Evolutionary conservation across 257 asterid species (phyloP).

Genomic region (Jaltomata sinuosa): DNA sequence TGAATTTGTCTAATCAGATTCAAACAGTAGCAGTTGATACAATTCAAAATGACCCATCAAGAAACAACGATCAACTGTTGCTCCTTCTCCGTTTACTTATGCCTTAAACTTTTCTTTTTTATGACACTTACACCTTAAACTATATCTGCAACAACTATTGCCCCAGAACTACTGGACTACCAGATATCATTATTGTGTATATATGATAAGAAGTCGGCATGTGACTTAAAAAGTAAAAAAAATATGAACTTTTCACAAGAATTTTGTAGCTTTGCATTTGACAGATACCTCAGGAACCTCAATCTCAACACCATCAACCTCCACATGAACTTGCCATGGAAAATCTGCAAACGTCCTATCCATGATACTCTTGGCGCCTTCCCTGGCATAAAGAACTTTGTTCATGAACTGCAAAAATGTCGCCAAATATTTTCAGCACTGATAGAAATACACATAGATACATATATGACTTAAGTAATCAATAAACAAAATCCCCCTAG

Average conservation of each 20-base stretch:
- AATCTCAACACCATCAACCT: conserved; percentile 88
- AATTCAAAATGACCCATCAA: background rate
- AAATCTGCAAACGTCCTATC: conserved; percentile 87
- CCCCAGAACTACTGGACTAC: background rate
- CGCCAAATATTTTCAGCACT: background rate
- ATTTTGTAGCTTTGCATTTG: background rate
- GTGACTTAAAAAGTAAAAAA: background rate
- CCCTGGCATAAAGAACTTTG: conserved; percentile 97
- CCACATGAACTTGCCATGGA: conserved; percentile 90
- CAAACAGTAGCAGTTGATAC: background rate
- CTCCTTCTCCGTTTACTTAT: background rate
- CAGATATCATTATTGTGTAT: background rate
- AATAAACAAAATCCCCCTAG: background rate
- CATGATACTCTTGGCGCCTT: conserved; percentile 94
- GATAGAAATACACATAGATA: background rate
- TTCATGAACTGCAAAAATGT: conserved; percentile 84
- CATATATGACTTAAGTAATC: background rate
- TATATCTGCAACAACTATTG: background rate
- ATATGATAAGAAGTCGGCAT: background rate
- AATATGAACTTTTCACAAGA: background rate
- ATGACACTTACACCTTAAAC: too few species aligned
- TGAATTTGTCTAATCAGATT: background rate
- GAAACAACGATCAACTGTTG: background rate
- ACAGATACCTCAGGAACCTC: conserved; percentile 93
- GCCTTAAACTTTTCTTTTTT: background rate